A percentile compares a stretch with the other conserved stretches of the same genome.
Conservation (phyloP, 768 basidiomycete species). For the Leccinum uliginosum region DNA sequence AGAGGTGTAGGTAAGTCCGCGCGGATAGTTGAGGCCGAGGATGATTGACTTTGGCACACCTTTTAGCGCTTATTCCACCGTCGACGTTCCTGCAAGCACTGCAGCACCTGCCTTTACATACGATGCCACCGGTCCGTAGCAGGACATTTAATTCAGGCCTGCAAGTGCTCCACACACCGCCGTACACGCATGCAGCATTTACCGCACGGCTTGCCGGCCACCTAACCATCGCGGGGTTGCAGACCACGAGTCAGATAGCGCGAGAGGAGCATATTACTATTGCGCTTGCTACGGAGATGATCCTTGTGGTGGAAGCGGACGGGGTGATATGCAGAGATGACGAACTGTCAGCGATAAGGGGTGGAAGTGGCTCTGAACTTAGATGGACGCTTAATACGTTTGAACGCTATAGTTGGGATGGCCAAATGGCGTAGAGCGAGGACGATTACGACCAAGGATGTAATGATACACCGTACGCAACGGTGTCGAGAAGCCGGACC, state of each 20-base stretch:
- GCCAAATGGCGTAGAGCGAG: conserved; percentile 33
- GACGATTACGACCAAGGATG: conserved; percentile 7
- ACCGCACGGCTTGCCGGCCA: conserved; percentile 56
- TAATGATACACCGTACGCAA: conserved; percentile 4
- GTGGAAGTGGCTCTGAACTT: conserved; percentile 53
- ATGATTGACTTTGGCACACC: background rate
- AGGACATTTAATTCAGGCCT: conserved; percentile 73
- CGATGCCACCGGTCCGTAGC: conserved; percentile 59
- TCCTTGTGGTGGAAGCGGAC: conserved; percentile 65
- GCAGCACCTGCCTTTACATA: conserved; percentile 60
- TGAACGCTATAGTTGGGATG: conserved; percentile 70
- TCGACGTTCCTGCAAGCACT: conserved; percentile 76
- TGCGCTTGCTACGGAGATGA: conserved; percentile 73
- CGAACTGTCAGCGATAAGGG: conserved; percentile 30
- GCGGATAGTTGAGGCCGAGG: background rate
- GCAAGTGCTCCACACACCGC: conserved; percentile 79
- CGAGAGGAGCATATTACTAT: conserved; percentile 66
- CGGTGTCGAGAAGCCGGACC: conserved; percentile 11
- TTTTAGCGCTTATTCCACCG: conserved; percentile 84
- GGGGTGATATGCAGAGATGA: conserved; percentile 80
- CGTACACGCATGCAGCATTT: conserved; percentile 67
- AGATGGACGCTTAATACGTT: conserved; percentile 73
- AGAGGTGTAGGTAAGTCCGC: conserved; percentile 69
- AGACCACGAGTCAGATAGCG: conserved; percentile 69
- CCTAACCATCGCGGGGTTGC: conserved; percentile 46